These are phyloP conservation scores for Entomortierella beljakovae DNA, from an alignment of 192 early-diverging fungal species.

Conservation along the genomic window DNA sequence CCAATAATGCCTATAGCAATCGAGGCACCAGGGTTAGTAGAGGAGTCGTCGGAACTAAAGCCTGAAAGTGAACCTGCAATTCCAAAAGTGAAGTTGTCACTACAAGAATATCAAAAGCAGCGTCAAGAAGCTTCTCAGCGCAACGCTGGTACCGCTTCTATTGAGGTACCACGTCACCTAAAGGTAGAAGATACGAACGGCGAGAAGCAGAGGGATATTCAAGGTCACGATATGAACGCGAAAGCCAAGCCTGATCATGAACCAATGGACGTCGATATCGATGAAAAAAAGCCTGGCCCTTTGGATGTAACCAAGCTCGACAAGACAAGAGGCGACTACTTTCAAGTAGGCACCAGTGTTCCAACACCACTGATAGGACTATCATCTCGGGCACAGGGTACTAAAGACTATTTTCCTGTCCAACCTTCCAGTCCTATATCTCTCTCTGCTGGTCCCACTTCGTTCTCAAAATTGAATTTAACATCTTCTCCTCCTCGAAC, in stretches of 20 bases:
- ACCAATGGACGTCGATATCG: constrained; percentile 3
- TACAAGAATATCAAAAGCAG: constrained; percentile 49
- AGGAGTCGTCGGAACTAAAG: neutral
- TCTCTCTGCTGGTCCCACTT: constrained; percentile 35
- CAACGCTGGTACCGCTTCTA: neutral
- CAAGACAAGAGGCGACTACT: constrained; percentile 21
- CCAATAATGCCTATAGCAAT: neutral
- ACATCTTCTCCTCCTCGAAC: constrained; percentile 35
- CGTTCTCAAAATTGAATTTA: constrained; percentile 47
- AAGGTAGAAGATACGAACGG: neutral
- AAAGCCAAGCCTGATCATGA: neutral
- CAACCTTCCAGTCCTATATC: constrained; percentile 47
- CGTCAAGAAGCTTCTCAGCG: constrained; percentile 38
- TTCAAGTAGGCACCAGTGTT: constrained; percentile 27
- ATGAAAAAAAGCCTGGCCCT: neutral
- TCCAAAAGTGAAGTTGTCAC: constrained; percentile 43
- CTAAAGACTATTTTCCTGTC: constrained; percentile 44
- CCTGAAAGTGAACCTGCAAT: constrained; percentile 6
- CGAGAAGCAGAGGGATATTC: neutral
- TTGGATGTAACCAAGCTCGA: neutral
- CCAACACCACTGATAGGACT: constrained; percentile 38
- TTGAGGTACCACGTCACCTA: neutral
- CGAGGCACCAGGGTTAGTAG: neutral
- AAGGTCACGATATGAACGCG: neutral
- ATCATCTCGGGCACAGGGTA: constrained; percentile 15